Evolutionary conservation across 331 rosid genomes (phyloP).

Genomic region (Telfairia occidentalis): DNA sequence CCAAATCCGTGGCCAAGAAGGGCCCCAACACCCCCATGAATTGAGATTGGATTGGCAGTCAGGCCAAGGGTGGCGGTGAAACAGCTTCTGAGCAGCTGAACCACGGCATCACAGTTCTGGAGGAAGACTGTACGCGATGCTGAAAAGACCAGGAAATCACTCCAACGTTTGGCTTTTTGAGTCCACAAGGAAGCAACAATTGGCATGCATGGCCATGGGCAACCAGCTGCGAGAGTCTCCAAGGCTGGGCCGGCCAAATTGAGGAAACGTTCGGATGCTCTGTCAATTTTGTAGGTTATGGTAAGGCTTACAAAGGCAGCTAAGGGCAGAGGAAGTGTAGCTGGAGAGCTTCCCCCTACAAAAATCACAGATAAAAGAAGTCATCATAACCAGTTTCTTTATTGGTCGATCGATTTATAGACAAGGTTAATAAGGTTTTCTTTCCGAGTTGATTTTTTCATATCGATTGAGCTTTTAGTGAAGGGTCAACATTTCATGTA

Average conservation of each 20-base stretch:
- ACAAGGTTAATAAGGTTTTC: no score
- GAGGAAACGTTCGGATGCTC: conserved; percentile 46
- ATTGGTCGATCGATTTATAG: background rate
- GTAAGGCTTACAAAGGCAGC: conserved; percentile 59
- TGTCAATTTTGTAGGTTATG: conserved; percentile 51
- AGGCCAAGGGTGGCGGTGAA: conserved; percentile 42
- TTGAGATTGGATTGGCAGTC: conserved; percentile 28
- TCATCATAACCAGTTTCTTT: background rate
- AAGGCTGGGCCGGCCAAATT: conserved; percentile 50
- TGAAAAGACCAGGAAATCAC: conserved; percentile 45
- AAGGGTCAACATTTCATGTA: background rate
- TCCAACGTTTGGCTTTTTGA: conserved; percentile 52
- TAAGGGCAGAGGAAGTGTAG: conserved; percentile 48
- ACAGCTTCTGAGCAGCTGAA: conserved; percentile 50
- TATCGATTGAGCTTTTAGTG: background rate
- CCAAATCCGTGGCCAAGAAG: conserved; percentile 59
- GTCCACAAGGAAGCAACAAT: conserved; percentile 56
- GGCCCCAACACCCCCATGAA: conserved; percentile 42
- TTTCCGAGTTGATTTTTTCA: background rate
- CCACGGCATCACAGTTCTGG: conserved; percentile 38
- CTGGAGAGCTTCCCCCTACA: conserved; percentile 41
- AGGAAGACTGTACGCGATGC: conserved; percentile 55
- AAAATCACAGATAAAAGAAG: background rate
- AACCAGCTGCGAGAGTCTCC: conserved; percentile 53
- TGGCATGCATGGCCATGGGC: conserved; percentile 64